Conservation (phyloP, 202 grass and related monocot species). For the Cymbopogon flexuosus region DNA sequence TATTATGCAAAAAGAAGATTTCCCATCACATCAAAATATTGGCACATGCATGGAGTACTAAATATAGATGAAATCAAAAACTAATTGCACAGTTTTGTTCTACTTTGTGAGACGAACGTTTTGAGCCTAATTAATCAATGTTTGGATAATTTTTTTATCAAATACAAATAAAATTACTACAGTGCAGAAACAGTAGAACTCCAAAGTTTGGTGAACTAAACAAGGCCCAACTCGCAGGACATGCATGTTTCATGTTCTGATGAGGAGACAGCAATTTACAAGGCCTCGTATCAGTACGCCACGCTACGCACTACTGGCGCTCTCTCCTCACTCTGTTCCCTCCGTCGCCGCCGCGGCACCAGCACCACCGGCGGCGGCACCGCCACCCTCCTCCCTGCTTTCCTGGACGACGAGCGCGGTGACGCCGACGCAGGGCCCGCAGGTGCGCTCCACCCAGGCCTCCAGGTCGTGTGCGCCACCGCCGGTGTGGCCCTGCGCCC, state of each 20-base stretch:
- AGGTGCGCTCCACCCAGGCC: slow-evolving; percentile 74
- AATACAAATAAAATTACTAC: too few species aligned
- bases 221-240: neutral
- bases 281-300: neutral
- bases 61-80: too few species aligned
- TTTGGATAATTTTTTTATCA: too few species aligned
- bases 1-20: too few species aligned
- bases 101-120: too few species aligned
- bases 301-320: neutral
- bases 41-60: too few species aligned
- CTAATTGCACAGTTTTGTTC: too few species aligned
- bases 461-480: slow-evolving; percentile 62
- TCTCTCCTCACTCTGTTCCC: slow-evolving; percentile 1
- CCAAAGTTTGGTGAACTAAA: too few species aligned
- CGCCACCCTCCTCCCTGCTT: neutral
- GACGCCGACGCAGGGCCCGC: slow-evolving; percentile 68
- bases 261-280: slow-evolving; percentile 4
- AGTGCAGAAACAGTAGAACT: too few species aligned
- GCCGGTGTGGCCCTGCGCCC: slow-evolving; percentile 41
- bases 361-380: neutral
- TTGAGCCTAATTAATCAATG: too few species aligned
- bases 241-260: neutral
- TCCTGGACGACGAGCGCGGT: neutral
- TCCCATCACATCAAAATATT: too few species aligned
- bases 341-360: neutral